phyloP scores from a whole-genome alignment of 2,329 filamentous ascomycete species.

The Aspergillus uvarum region DNA sequence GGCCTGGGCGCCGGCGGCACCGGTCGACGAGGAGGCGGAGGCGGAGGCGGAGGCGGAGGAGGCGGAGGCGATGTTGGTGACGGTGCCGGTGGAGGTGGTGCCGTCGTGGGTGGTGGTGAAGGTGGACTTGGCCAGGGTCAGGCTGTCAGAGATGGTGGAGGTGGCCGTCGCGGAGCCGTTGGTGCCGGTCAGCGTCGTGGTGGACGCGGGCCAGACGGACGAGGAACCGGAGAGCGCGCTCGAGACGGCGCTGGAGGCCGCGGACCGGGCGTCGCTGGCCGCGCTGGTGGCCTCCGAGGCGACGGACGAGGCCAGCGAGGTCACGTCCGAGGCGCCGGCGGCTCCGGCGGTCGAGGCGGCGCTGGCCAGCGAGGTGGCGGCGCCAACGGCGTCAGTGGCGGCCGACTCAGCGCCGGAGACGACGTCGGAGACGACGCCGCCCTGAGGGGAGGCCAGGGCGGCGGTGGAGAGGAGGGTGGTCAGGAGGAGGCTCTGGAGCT shows the following conservation, averaged over 20 bases:
- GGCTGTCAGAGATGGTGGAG: neutral
- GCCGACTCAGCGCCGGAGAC: neutral
- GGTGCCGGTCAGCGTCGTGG: neutral
- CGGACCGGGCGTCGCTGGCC: neutral
- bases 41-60: slow-evolving; percentile 15
- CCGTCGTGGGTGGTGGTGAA: neutral
- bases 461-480: slow-evolving; percentile 26
- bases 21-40: slow-evolving; percentile 15
- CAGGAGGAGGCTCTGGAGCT: slow-evolving; percentile 23
- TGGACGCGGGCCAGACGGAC: neutral
- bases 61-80: slow-evolving; percentile 12
- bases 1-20: slow-evolving; percentile 22
- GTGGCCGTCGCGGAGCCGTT: neutral
- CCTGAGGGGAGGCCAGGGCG: slow-evolving; percentile 16
- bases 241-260: neutral
- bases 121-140: neutral
- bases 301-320: neutral
- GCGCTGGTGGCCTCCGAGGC: neutral
- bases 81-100: neutral
- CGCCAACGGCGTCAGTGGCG: neutral
- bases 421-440: slow-evolving; percentile 15
- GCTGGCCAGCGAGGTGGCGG: neutral
- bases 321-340: neutral
- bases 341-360: neutral
- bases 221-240: neutral